Evolutionary conservation across 2,329 filamentous ascomycete genomes (phyloP).

Genomic region (Cordyceps militaris): DNA sequence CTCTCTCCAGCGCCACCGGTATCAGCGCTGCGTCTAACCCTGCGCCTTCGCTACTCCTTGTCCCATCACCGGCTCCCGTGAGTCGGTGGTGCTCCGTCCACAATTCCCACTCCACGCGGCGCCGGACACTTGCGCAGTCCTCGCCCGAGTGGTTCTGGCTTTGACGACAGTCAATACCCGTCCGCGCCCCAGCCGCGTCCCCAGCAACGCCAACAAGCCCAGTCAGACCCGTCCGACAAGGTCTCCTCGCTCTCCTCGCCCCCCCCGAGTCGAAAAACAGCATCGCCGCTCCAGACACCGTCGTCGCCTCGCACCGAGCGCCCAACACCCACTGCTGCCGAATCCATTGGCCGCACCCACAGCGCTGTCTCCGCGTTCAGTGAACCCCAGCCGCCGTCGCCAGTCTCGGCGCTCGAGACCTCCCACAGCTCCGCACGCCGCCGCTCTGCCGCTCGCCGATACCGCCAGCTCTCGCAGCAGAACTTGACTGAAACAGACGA

Average conservation of each 20-base stretch:
- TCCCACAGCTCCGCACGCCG: constrained; percentile 21
- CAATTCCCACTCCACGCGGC: constrained; percentile 10
- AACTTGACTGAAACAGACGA: constrained; percentile 41
- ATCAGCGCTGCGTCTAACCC: neutral
- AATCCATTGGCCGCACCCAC: constrained; percentile 42
- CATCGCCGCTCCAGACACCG: constrained; percentile 42
- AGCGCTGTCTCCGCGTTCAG: constrained; percentile 24
- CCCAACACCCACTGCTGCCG: constrained; percentile 39
- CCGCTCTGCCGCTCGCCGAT: constrained; percentile 20
- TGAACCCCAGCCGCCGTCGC: constrained; percentile 4
- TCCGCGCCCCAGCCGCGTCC: neutral
- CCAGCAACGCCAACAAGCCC: constrained; percentile 8
- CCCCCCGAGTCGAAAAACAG: constrained; percentile 42
- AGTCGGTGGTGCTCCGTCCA: constrained; percentile 12
- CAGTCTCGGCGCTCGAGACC: constrained; percentile 33
- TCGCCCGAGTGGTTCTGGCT: constrained; percentile 11
- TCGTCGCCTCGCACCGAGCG: constrained; percentile 34
- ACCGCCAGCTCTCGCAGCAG: constrained; percentile 41
- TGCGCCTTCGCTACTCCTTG: neutral
- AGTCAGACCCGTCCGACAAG: neutral
- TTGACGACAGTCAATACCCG: constrained; percentile 1
- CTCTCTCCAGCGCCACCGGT: neutral
- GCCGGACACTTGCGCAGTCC: constrained; percentile 13
- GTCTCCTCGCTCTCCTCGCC: constrained; percentile 38
- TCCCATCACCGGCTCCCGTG: constrained; percentile 12